phyloP scores from a whole-genome alignment of 75 land plant species.

The Pinus taeda region DNA sequence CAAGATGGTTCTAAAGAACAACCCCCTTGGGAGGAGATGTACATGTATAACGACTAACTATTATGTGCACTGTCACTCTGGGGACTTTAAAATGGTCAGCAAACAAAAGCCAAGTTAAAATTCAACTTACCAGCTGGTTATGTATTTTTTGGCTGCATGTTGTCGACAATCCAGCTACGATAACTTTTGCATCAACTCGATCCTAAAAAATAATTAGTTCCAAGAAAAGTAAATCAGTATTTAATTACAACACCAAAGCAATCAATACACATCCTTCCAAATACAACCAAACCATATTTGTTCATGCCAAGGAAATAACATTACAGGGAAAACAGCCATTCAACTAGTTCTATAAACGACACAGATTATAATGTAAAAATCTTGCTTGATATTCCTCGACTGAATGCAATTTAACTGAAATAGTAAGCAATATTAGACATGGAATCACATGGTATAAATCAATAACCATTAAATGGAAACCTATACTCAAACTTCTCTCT shows the following conservation, averaged over 20 bases:
- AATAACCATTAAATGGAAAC: neutral
- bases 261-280: neutral
- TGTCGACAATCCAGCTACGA: conserved; percentile 88
- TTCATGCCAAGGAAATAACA: neutral
- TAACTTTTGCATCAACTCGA: conserved; percentile 62
- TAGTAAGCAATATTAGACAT: neutral
- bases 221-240: neutral
- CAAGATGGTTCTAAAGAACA: neutral
- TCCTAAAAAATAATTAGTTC: conserved; percentile 40
- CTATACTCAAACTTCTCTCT: neutral
- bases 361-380: neutral
- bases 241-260: neutral
- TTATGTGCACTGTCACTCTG: neutral
- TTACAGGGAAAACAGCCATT: neutral
- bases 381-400: neutral
- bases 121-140: conserved; percentile 80
- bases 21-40: neutral
- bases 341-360: neutral
- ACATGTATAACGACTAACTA: neutral
- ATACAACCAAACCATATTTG: neutral
- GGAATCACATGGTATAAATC: neutral
- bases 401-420: neutral
- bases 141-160: conserved; percentile 99
- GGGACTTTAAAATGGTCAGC: neutral
- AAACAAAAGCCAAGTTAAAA: neutral